phyloP scores from a whole-genome alignment of 1,284 basidiomycete species.

The Lignosus rhinocerotis region DNA sequence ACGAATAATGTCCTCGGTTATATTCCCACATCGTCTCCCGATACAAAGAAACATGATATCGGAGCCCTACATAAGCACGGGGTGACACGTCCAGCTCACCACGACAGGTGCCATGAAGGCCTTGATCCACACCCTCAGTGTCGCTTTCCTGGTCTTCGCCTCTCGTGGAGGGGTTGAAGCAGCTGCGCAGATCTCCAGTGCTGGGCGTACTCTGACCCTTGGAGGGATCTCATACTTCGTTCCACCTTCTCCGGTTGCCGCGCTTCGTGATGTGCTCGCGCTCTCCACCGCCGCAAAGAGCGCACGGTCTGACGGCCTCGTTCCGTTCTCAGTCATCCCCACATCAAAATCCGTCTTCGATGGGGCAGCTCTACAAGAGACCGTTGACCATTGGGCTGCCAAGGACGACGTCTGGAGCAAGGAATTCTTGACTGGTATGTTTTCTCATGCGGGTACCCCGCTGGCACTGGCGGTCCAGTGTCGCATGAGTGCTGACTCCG shows the following conservation, averaged over 20 bases:
- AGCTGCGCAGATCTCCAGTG: slow-evolving; percentile 12
- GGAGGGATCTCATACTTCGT: slow-evolving; percentile 30
- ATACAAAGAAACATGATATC: too few relatives aligned
- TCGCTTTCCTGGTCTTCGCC: not conserved
- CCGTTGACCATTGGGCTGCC: slow-evolving; percentile 17
- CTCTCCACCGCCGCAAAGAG: slow-evolving; percentile 1
- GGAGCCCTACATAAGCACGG: too few relatives aligned
- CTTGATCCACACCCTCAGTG: not conserved
- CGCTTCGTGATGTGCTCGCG: slow-evolving; percentile 17
- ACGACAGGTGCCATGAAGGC: too few relatives aligned
- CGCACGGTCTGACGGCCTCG: slow-evolving; percentile 12
- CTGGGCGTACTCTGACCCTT: slow-evolving; percentile 28
- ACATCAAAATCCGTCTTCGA: slow-evolving; percentile 22
- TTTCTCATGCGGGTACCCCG: too few relatives aligned
- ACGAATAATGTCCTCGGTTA: too few relatives aligned
- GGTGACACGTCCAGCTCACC: too few relatives aligned
- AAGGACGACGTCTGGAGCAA: slow-evolving; percentile 33
- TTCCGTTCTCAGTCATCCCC: slow-evolving; percentile 32
- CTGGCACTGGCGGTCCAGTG: too few relatives aligned
- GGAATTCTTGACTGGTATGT: slow-evolving; percentile 28
- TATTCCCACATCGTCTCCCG: too few relatives aligned
- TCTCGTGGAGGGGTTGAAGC: not conserved
- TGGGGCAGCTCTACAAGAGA: slow-evolving; percentile 20
- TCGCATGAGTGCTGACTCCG: not conserved
- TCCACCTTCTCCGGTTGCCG: slow-evolving; percentile 28